Percentiles rank a stretch among this genome's conserved stretches.
These are phyloP conservation scores for Breviolum minutum DNA, from an alignment of 73 alveolate species.

Conservation along the genomic window DNA sequence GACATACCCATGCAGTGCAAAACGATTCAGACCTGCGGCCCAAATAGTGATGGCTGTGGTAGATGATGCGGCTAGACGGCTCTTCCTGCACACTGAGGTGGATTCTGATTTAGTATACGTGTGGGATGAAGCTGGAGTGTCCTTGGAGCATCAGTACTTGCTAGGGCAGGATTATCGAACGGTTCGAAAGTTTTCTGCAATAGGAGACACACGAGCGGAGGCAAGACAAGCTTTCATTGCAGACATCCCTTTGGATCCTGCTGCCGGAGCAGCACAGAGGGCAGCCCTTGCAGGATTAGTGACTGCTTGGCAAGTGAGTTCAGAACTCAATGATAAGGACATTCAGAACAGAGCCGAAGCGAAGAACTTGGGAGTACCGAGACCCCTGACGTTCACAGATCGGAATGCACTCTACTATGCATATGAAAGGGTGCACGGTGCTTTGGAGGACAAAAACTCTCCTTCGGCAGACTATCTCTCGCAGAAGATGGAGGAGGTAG, in stretches of 20 bases:
- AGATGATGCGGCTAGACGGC: too few relatives aligned
- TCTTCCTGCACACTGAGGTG: neutral
- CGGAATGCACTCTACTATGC: neutral
- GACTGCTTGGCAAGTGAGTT: neutral
- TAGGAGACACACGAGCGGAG: neutral
- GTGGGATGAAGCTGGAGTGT: neutral
- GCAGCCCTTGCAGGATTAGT: neutral
- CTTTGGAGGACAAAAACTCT: neutral
- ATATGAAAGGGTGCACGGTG: neutral
- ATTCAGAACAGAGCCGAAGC: neutral
- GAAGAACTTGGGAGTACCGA: neutral
- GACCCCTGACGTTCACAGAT: neutral
- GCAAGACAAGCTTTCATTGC: neutral
- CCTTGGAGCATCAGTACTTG: neutral
- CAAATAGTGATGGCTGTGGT: too few relatives aligned
- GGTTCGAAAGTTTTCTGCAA: neutral
- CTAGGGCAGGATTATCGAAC: neutral
- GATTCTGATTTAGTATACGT: slow-evolving; percentile 7
- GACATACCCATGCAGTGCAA: too few relatives aligned
- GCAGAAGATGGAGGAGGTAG: slow-evolving; percentile 2
- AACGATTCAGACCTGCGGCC: too few relatives aligned
- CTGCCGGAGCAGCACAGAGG: neutral
- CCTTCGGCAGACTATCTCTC: slow-evolving; percentile 12
- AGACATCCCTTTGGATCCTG: neutral
- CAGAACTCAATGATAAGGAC: neutral